phyloP scores from a whole-genome alignment of 2,329 filamentous ascomycete species.

The Aspergillus flavus region DNA sequence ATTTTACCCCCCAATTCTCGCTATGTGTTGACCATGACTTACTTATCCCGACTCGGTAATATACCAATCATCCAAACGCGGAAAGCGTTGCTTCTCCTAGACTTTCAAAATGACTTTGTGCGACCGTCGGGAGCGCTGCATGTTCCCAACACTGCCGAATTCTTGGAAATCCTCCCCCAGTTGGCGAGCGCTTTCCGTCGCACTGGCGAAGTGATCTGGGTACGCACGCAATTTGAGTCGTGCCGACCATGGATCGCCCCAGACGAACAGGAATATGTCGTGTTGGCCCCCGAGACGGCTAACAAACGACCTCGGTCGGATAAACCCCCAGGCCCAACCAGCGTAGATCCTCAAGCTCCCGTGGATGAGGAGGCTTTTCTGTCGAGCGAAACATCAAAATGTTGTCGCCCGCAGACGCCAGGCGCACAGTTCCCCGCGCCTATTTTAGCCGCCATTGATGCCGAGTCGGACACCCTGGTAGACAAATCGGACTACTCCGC shows the following conservation, averaged over 20 bases:
- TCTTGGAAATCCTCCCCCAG: slow-evolving; percentile 66
- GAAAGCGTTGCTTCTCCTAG: slow-evolving; percentile 77
- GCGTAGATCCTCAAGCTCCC: slow-evolving; percentile 15
- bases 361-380: slow-evolving; percentile 49
- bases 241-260: slow-evolving; percentile 59
- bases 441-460: slow-evolving; percentile 53
- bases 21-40: slow-evolving; percentile 36
- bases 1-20: background rate
- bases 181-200: slow-evolving; percentile 74
- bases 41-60: slow-evolving; percentile 31
- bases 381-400: slow-evolving; percentile 34
- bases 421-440: slow-evolving; percentile 55
- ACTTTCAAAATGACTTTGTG: slow-evolving; percentile 90
- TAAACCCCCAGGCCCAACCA: slow-evolving; percentile 20
- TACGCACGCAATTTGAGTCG: slow-evolving; percentile 73
- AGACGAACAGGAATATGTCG: slow-evolving; percentile 50
- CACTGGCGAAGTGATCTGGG: slow-evolving; percentile 78
- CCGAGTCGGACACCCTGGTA: slow-evolving; percentile 55
- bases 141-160: slow-evolving; percentile 64
- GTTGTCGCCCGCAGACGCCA: slow-evolving; percentile 43
- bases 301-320: slow-evolving; percentile 2
- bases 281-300: slow-evolving; percentile 38
- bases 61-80: slow-evolving; percentile 58
- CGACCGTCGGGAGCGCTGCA: slow-evolving; percentile 67
- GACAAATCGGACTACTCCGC: slow-evolving; percentile 86